Conservation (phyloP, 1,284 basidiomycete genomes). For the Singerocomus inundabilis region DNA sequence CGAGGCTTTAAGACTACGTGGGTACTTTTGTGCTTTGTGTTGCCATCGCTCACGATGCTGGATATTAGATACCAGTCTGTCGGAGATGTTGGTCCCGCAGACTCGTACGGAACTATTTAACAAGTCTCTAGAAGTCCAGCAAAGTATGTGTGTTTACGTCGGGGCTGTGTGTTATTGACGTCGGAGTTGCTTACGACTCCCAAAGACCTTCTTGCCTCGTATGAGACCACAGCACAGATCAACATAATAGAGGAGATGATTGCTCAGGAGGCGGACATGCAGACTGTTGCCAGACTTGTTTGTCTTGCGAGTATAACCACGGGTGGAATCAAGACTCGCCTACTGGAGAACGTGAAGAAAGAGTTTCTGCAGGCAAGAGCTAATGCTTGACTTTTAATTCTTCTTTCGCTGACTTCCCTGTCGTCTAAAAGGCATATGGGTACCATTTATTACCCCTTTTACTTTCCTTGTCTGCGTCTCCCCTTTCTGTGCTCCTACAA, state of each 20-base stretch:
- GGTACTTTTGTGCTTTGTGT: constrained; percentile 31
- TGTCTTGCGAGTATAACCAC: constrained; percentile 83
- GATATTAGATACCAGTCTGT: constrained; percentile 81
- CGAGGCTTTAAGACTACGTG: constrained; percentile 84
- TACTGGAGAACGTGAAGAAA: constrained; percentile 85
- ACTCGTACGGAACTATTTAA: constrained; percentile 92
- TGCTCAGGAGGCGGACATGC: constrained; percentile 78
- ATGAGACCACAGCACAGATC: constrained; percentile 77
- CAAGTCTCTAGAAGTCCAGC: constrained; percentile 91
- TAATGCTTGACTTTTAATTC: constrained; percentile 5
- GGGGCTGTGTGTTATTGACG: constrained; percentile 5
- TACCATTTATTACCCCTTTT: constrained; percentile 87
- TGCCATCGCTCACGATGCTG: constrained; percentile 7
- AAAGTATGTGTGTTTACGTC: constrained; percentile 59
- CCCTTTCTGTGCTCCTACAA: constrained; percentile 64
- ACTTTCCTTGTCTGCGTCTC: constrained; percentile 73
- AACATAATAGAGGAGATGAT: constrained; percentile 85
- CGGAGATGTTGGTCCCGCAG: constrained; percentile 85
- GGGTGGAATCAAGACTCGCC: constrained; percentile 87
- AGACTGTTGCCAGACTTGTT: constrained; percentile 74
- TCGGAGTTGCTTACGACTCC: constrained; percentile 6
- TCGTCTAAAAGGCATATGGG: constrained; percentile 73
- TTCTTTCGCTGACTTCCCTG: constrained; percentile 7
- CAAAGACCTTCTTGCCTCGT: constrained; percentile 87
- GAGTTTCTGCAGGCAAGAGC: constrained; percentile 81